phyloP scores from a whole-genome alignment of 352 stramenopile species.

The Phytophthora megakarya region DNA sequence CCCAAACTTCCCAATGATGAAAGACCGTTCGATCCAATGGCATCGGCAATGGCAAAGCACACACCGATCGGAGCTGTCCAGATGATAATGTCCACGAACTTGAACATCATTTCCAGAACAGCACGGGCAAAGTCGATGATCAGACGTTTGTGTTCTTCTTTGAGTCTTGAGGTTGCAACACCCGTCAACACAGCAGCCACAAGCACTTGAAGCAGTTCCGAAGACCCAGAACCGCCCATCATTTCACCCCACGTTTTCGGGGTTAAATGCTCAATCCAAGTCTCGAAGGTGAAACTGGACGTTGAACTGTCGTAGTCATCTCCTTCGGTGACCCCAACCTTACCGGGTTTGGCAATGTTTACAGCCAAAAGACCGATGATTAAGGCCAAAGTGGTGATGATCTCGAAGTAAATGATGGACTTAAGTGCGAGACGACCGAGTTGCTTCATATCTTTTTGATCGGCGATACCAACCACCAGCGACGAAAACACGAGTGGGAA shows the following conservation, averaged over 20 bases:
- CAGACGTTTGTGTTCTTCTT: constrained; percentile 42
- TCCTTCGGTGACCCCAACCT: constrained; percentile 41
- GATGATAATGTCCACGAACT: constrained; percentile 71
- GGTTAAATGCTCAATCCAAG: constrained; percentile 64
- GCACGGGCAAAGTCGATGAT: constrained; percentile 50
- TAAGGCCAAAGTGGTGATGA: constrained; percentile 54
- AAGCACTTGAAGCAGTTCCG: constrained; percentile 63
- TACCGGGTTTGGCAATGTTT: constrained; percentile 61
- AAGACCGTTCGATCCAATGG: constrained; percentile 56
- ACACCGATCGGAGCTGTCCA: constrained; percentile 64
- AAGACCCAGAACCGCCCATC: constrained; percentile 62
- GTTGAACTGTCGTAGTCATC: constrained; percentile 35
- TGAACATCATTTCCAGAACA: constrained; percentile 73
- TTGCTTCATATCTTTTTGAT: constrained; percentile 62
- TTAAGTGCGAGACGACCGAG: constrained; percentile 58
- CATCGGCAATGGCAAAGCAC: constrained; percentile 59
- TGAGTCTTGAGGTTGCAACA: constrained; percentile 40
- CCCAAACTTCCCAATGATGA: constrained; percentile 43
- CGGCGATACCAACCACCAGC: constrained; percentile 59
- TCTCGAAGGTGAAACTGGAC: constrained; percentile 48
- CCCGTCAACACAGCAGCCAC: constrained; percentile 53
- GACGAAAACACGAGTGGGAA: constrained; percentile 72
- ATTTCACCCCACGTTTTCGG: constrained; percentile 75
- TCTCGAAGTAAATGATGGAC: constrained; percentile 72
- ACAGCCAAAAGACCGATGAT: constrained; percentile 53